A percentile compares a stretch with the other conserved stretches of the same genome.
These are phyloP conservation scores for Apiotrichum laibachii DNA, from an alignment of 1,284 basidiomycete genomes.

Conservation along the genomic window DNA sequence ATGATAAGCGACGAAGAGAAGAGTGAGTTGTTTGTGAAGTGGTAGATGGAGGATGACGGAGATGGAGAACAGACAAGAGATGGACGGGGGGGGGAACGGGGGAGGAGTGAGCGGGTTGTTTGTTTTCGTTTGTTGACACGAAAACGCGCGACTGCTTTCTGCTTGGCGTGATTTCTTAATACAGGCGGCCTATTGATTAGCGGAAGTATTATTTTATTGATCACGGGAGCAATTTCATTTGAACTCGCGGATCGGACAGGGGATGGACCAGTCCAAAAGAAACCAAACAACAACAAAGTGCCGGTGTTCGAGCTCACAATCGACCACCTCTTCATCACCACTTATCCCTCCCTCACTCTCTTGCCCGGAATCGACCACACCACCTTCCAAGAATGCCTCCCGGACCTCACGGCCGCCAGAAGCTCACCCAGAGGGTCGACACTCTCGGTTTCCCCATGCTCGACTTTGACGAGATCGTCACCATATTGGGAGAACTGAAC, in stretches of 20 bases:
- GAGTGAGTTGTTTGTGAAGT: not conserved
- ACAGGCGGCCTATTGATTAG: not conserved
- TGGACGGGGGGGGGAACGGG: not conserved
- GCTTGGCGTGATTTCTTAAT: not conserved
- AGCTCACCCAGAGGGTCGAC: constrained; percentile 19
- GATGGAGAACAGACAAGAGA: not conserved
- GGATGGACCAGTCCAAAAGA: no score
- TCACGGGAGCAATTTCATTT: not conserved
- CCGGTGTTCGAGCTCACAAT: no score
- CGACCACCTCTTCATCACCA: not conserved
- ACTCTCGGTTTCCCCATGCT: constrained; percentile 40
- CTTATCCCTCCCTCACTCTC: not conserved
- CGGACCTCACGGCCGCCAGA: constrained; percentile 15
- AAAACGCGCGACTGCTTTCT: constrained; percentile 14
- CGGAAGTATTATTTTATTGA: constrained; percentile 3
- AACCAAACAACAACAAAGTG: no score
- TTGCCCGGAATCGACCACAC: not conserved
- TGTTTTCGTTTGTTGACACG: constrained; percentile 9
- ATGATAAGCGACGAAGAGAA: not conserved
- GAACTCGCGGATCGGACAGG: no score
- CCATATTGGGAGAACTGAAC: constrained; percentile 39
- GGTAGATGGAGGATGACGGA: not conserved
- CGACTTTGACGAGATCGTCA: constrained; percentile 25
- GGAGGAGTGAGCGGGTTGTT: constrained; percentile 1
- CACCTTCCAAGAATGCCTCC: not conserved